A percentile compares a stretch with the other conserved stretches of the same genome.
Evolutionary conservation across 352 stramenopile species (phyloP).

Genomic region (Peronospora farinosa): DNA sequence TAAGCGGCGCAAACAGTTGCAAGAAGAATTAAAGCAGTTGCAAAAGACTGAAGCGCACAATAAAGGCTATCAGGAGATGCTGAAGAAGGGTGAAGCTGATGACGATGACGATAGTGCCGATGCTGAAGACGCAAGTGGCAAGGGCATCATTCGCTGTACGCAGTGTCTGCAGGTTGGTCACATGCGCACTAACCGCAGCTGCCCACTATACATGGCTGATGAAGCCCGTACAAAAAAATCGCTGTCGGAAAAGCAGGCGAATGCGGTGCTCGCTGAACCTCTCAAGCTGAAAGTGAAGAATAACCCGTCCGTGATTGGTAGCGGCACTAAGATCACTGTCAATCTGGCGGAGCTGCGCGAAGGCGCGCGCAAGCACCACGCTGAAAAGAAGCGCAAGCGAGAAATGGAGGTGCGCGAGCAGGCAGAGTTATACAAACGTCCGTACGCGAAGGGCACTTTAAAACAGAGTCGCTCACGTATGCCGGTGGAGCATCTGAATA

Average conservation of each 20-base stretch:
- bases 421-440: conserved; percentile 73
- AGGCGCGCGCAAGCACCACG: conserved; percentile 64
- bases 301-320: conserved; percentile 17
- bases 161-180: conserved; percentile 73
- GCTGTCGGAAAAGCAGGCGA: conserved; percentile 26
- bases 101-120: conserved; percentile 16
- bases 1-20: conserved; percentile 75
- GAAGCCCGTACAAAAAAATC: conserved; percentile 39
- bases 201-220: conserved; percentile 76
- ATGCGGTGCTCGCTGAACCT: conserved; percentile 30
- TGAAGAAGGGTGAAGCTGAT: conserved; percentile 65
- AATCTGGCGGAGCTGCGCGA: conserved; percentile 72
- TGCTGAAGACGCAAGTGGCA: conserved; percentile 31
- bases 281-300: conserved; percentile 67
- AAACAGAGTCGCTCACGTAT: conserved; percentile 75
- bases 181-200: conserved; percentile 82
- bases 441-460: conserved; percentile 61
- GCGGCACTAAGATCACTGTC: conserved; percentile 58
- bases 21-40: conserved; percentile 82
- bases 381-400: conserved; percentile 77
- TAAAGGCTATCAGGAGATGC: conserved; percentile 77
- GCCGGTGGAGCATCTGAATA: conserved; percentile 69
- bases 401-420: conserved; percentile 68
- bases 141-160: conserved; percentile 72
- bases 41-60: conserved; percentile 78